phyloP scores from a whole-genome alignment of 2,329 filamentous ascomycete species.

The Trichoderma cornu-damae region DNA sequence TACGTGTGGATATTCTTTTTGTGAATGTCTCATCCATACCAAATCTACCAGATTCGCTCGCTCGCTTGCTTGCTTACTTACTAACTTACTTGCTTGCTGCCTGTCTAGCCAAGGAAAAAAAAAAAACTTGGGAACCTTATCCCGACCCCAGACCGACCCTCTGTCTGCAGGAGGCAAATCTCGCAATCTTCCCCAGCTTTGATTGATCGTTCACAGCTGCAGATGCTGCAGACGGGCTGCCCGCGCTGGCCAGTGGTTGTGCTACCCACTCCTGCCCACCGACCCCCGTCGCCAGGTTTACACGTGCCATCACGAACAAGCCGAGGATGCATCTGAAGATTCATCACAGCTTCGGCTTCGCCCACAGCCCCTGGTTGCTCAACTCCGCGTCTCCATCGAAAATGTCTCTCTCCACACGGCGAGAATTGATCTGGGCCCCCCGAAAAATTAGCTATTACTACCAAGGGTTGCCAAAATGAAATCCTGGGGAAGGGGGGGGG shows the following conservation, averaged over 20 bases:
- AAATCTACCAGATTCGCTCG: not conserved
- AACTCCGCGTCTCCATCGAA: slow-evolving; percentile 72
- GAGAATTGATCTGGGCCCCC: slow-evolving; percentile 64
- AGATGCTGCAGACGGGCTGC: slow-evolving; percentile 3
- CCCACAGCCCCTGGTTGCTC: slow-evolving; percentile 51
- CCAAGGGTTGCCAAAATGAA: slow-evolving; percentile 20
- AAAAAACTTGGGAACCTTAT: not conserved
- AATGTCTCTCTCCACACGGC: slow-evolving; percentile 76
- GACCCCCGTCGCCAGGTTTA: slow-evolving; percentile 10
- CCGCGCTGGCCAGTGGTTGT: slow-evolving; percentile 9
- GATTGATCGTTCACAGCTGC: slow-evolving; percentile 11
- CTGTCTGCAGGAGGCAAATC: not conserved
- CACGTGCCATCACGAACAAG: slow-evolving; percentile 14
- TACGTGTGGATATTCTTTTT: not conserved
- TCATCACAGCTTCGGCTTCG: slow-evolving; percentile 45
- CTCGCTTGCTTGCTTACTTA: not conserved
- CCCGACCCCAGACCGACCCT: not conserved
- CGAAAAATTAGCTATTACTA: slow-evolving; percentile 15
- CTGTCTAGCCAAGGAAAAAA: not conserved
- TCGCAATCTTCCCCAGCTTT: slow-evolving; percentile 14
- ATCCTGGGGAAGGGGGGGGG: slow-evolving; percentile 26
- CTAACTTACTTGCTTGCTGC: not conserved
- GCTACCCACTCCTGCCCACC: slow-evolving; percentile 8
- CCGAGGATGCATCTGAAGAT: slow-evolving; percentile 22
- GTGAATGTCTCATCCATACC: not conserved